Evolutionary conservation across 306 rosid species (phyloP), one percentile per base, ranked within the genome.

Genomic region (Inga oerstediana): DNA sequence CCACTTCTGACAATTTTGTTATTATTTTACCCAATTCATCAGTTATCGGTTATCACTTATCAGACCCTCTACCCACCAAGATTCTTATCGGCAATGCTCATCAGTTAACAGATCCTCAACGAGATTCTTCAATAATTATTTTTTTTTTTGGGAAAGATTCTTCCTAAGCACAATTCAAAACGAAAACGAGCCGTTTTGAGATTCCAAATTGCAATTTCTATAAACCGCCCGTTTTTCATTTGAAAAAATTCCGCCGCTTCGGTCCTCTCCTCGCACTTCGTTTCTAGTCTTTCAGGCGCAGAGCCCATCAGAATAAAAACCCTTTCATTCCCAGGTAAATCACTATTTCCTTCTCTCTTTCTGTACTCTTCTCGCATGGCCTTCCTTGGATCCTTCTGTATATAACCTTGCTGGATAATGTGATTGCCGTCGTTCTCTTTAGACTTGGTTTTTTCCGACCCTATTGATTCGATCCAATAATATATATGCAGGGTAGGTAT

Each of bases 211-310:
- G 48, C 14, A 41, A 27, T 70, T 43, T 72, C 19, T 45, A 75
- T 72, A 78, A 62, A 45, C 86, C 97, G 89, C 94, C 86, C 84
- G 19, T 79, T 82, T 86, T 6, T 39, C 81, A 37, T 19, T 89
- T 89, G 51, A 92, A 89, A 78, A 20, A 11, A 34, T 14, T 82
- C 75, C 84, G 87, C 91, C 90, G 75, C 69, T 78, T 76, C 77
- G 81, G 84, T 78, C n/a, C n/a, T 16, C 56, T 48, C 16, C 52
- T 17, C 22, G n/a, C 59, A 5, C 59, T 52, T 52, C 59, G 59
- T 52, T 16, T 16, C 59, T 52, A 8, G 2, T 52, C 84, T n/a
- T 52, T 52, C 59, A 17, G 22, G 0, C n/a, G n/a, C 59, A 52
- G 59, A 52, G n/a, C 19, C 59, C 59, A 19, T 17, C n/a, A 39